These are phyloP conservation scores for Amanita rimosa DNA, from an alignment of 768 basidiomycete species.

Conservation along the genomic window DNA sequence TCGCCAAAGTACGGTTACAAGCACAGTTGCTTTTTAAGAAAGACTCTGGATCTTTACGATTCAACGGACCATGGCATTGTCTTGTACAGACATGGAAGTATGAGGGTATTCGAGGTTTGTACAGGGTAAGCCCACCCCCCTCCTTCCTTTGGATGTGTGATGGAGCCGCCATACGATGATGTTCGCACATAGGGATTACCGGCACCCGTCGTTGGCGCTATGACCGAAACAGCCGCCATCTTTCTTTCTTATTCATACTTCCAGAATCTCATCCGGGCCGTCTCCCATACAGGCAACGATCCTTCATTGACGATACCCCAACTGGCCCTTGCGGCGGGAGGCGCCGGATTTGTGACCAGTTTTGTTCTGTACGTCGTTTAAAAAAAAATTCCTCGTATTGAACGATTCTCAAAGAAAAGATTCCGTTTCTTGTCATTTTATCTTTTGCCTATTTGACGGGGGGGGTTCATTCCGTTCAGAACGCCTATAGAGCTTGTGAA, in stretches of 20 bases:
- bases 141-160: slow-evolving; percentile 1
- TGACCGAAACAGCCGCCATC: slow-evolving; percentile 82
- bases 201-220: slow-evolving; percentile 84
- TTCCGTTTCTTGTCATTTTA: not conserved
- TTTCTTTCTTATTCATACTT: slow-evolving; percentile 80
- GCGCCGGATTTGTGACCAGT: slow-evolving; percentile 80
- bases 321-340: slow-evolving; percentile 69
- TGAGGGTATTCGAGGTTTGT: slow-evolving; percentile 80
- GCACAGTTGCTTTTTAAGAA: slow-evolving; percentile 72
- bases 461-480: slow-evolving; percentile 25
- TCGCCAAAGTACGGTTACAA: slow-evolving; percentile 91
- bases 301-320: slow-evolving; percentile 49
- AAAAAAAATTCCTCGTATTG: not conserved
- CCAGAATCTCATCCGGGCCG: slow-evolving; percentile 45
- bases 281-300: slow-evolving; percentile 14
- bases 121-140: slow-evolving; percentile 48
- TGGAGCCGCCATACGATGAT: too few relatives aligned
- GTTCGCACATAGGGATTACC: slow-evolving; percentile 92
- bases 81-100: slow-evolving; percentile 67
- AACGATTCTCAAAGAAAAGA: not conserved
- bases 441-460: slow-evolving; percentile 3
- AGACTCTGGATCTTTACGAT: slow-evolving; percentile 34
- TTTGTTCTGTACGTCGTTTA: slow-evolving; percentile 62
- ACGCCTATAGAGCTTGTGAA: slow-evolving; percentile 94
- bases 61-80: slow-evolving; percentile 84